Evolutionary conservation across 768 basidiomycete genomes (phyloP), one percentile per base, ranked within the genome.

Genomic region (Termitomyces sp.): DNA sequence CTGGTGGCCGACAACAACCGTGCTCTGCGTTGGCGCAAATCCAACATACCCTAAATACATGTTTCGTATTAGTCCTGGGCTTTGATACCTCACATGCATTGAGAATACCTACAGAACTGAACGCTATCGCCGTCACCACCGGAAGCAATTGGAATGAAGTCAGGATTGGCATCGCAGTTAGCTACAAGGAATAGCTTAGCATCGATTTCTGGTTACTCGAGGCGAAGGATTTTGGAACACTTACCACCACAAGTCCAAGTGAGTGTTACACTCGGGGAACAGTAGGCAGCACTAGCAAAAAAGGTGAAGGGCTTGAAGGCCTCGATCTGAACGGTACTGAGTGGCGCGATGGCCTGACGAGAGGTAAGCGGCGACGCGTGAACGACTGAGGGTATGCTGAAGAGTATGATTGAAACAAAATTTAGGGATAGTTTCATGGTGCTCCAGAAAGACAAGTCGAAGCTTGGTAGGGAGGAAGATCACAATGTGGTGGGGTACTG

Each of bases 181-280:
- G 67, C 82, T 81, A 31, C n/a, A 36, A 36, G 13, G 54, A 12
- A 41, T 4, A 12, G 30, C 12, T 39, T 18, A 39, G 13, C 46
- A 47, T 57, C 20, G 13, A 12, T 47, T 34, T 4, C 2, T 18
- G 13, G 9, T 30, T 11, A 16, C 9, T 24, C 52, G 18, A 39
- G 16, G 22, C 9, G 5, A 58, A 57, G 7, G 46, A 46, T 44
- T 24, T 12, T 30, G 44, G 20, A 47, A 20, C 15, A 61, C 53
- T 54, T 41, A 70, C 75, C 63, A 65, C 82, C 82, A 60, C 81
- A 83, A 31, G 69, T 60, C 82, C 81, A 83, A 16, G 71, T 64
- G 20, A 74, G 57, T 6, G 80, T 80, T 34, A 65, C 60, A 7
- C 68, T 41, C 12, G 78, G 68, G 1, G 63, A 37, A 54, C 81